Evolutionary conservation across 257 asterid species (phyloP).

Genomic region (Verbena officinalis): DNA sequence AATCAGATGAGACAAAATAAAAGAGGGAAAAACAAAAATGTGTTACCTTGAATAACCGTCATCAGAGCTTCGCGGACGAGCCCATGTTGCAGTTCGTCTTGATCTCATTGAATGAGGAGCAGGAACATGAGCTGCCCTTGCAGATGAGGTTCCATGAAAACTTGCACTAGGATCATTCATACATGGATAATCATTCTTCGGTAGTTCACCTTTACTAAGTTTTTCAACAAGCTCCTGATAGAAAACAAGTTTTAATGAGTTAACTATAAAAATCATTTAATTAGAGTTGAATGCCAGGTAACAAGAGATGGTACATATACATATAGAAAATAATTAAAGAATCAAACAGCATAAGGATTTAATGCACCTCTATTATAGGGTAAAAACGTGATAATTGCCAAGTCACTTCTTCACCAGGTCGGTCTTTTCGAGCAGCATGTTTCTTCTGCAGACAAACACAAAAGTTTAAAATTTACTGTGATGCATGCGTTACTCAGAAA

Average conservation of each 20-base stretch:
- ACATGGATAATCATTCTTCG: conserved; percentile 88
- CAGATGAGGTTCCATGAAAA: conserved; percentile 66
- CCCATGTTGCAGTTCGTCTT: conserved; percentile 95
- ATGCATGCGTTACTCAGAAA: conserved; percentile 24
- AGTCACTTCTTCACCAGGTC: conserved; percentile 69
- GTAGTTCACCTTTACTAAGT: conserved; percentile 81
- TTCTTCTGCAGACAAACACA: conserved; percentile 63
- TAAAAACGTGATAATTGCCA: conserved; percentile 97
- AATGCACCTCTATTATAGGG: conserved; percentile 89
- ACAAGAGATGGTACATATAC: conserved; percentile 1
- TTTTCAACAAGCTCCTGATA: conserved; percentile 89
- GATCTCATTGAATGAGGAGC: conserved; percentile 97
- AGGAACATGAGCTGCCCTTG: conserved; percentile 53
- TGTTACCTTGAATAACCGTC: conserved; percentile 95
- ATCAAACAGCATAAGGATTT: conserved; percentile 17
- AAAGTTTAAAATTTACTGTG: conserved; percentile 13
- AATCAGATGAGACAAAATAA: conserved; percentile 6
- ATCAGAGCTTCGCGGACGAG: conserved; percentile 94
- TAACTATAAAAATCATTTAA: conserved; percentile 7
- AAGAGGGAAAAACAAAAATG: neutral
- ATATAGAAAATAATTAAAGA: neutral
- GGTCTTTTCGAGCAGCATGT: conserved; percentile 87
- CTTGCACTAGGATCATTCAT: conserved; percentile 97
- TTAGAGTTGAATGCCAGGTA: neutral
- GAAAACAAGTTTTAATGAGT: conserved; percentile 22